Evolutionary conservation across 345 rosid species (phyloP).

Genomic region (Sonneratia alba): DNA sequence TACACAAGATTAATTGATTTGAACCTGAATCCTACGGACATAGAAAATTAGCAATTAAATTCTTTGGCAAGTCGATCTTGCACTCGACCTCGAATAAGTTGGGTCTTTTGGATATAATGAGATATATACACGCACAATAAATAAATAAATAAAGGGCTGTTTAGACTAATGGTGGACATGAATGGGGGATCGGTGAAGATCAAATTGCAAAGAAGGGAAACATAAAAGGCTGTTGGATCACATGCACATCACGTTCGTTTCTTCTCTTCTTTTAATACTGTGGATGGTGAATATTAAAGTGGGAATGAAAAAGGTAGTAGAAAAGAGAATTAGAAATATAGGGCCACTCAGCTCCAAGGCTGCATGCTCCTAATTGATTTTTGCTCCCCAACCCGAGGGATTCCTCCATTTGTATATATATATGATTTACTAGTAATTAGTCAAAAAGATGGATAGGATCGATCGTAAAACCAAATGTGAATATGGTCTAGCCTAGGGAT

Average conservation of each 20-base stretch:
- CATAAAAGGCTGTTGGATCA: conserved; percentile 80
- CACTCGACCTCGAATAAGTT: too few relatives aligned
- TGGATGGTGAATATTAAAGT: conserved; percentile 32
- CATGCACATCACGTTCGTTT: conserved; percentile 66
- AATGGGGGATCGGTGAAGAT: conserved; percentile 15
- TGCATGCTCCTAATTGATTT: conserved; percentile 13
- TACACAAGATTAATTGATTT: conserved; percentile 12
- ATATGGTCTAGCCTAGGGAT: not conserved
- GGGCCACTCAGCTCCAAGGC: conserved; percentile 40
- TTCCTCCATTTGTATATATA: conserved; percentile 7
- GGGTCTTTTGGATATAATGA: too few relatives aligned
- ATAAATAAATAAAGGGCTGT: conserved; percentile 15
- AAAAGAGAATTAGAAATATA: conserved; percentile 2
- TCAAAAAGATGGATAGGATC: not conserved
- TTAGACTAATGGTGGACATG: conserved; percentile 7
- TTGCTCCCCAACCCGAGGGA: conserved; percentile 66
- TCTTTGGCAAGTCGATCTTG: too few relatives aligned
- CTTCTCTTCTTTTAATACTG: conserved; percentile 54
- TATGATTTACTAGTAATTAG: not conserved
- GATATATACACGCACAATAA: too few relatives aligned
- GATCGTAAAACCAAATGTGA: not conserved
- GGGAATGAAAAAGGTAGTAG: conserved; percentile 1
- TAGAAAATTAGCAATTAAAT: conserved; percentile 11
- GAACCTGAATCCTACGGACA: conserved; percentile 13
- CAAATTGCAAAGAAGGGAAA: conserved; percentile 19